Percentiles rank a stretch among this genome's conserved stretches.
Evolutionary conservation across 768 basidiomycete species (phyloP).

Genomic region (Leucosporidium creatinivorum): DNA sequence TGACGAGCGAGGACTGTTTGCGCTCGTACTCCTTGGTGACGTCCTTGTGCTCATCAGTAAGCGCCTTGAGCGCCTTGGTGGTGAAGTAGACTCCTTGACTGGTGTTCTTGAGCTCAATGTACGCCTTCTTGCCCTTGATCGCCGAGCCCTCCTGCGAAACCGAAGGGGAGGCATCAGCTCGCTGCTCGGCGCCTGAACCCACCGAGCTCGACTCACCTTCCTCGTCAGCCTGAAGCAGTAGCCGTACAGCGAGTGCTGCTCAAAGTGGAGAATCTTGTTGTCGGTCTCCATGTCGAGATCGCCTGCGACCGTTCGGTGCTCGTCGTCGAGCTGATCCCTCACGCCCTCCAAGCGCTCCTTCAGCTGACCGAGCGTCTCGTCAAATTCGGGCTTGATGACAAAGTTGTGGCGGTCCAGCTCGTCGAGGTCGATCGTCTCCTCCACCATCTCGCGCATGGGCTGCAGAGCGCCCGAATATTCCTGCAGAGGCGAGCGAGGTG

Average conservation of each 20-base stretch:
- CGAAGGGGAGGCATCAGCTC: background rate
- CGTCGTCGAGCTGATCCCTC: conserved; percentile 72
- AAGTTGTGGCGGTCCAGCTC: conserved; percentile 72
- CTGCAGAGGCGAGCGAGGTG: conserved; percentile 45
- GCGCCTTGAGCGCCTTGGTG: conserved; percentile 62
- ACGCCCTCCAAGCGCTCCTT: conserved; percentile 61
- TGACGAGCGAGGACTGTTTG: conserved; percentile 74
- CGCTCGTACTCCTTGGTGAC: conserved; percentile 61
- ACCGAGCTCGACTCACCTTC: conserved; percentile 52
- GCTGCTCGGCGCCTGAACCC: background rate
- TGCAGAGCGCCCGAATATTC: conserved; percentile 56
- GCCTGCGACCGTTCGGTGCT: conserved; percentile 61
- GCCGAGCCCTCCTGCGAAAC: conserved; percentile 64
- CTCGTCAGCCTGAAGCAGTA: conserved; percentile 91
- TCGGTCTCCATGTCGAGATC: conserved; percentile 76
- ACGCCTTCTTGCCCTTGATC: conserved; percentile 58
- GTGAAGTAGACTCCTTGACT: conserved; percentile 87
- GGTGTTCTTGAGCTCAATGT: conserved; percentile 73
- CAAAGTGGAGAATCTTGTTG: conserved; percentile 82
- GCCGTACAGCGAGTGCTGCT: conserved; percentile 79
- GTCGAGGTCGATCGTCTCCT: conserved; percentile 85
- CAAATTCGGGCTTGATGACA: conserved; percentile 87
- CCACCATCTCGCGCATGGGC: conserved; percentile 88
- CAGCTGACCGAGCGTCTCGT: conserved; percentile 62
- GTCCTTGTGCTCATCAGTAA: conserved; percentile 66